These are phyloP conservation scores for Tieghemostelium lacteum DNA, from an alignment of 78 protist genomes.

Conservation along the genomic window DNA sequence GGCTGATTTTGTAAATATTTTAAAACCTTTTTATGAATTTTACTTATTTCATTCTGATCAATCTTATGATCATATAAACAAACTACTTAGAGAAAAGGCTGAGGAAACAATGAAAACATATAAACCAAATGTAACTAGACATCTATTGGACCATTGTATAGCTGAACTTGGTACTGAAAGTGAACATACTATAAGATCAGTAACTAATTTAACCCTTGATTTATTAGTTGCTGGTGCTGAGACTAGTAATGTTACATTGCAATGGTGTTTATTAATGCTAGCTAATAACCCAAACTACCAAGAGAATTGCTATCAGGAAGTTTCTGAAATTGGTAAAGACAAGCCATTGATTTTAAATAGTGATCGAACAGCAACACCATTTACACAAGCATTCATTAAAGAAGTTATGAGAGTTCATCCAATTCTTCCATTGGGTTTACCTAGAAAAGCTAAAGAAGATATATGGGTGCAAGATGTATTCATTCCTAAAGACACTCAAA, in stretches of 20 bases:
- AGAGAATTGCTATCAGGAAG: constrained; percentile 12
- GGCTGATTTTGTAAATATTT: constrained; percentile 4
- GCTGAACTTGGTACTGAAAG: too few species aligned
- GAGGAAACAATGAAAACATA: not conserved
- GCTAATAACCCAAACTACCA: constrained; percentile 19
- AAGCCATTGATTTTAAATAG: not conserved
- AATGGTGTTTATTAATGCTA: constrained; percentile 17
- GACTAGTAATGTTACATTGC: constrained; percentile 1
- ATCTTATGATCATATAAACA: too few species aligned
- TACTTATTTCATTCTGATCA: too few species aligned
- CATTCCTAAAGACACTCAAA: not conserved
- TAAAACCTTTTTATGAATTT: constrained; percentile 23
- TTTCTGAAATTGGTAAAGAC: not conserved
- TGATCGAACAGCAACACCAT: not conserved
- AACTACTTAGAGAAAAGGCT: too few species aligned
- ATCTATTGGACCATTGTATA: not conserved
- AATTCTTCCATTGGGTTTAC: constrained; percentile 33
- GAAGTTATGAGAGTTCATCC: constrained; percentile 12
- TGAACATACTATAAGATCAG: too few species aligned
- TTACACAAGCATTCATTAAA: constrained; percentile 17
- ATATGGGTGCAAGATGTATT: not conserved
- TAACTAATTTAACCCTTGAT: too few species aligned
- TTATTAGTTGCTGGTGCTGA: constrained; percentile 20
- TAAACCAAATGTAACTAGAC: not conserved
- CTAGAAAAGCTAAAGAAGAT: constrained; percentile 22